These are phyloP conservation scores for Ramaria rubella DNA, from an alignment of 768 basidiomycete species.

Conservation along the genomic window DNA sequence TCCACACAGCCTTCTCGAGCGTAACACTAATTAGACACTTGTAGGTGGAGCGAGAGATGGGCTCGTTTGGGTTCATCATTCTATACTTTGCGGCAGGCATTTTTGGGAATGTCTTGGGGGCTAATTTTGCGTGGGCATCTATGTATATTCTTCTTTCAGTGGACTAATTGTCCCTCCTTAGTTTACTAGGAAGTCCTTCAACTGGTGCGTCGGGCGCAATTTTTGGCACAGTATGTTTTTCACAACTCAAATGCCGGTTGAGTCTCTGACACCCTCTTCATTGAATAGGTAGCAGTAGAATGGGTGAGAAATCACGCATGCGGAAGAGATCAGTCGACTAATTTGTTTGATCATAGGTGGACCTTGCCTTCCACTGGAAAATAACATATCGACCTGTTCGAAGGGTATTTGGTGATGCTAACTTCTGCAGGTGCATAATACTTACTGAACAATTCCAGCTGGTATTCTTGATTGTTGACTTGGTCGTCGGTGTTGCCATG, in stretches of 20 bases:
- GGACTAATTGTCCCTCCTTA: not conserved
- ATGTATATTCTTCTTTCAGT: too few species aligned
- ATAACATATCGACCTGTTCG: conserved; percentile 76
- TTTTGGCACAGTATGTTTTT: conserved; percentile 65
- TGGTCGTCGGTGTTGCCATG: conserved; percentile 78
- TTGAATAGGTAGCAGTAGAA: conserved; percentile 14
- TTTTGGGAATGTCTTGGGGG: conserved; percentile 91
- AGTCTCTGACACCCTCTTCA: not conserved
- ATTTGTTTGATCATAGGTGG: conserved; percentile 52
- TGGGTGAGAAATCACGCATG: conserved; percentile 2
- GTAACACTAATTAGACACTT: conserved; percentile 9
- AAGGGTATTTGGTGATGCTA: conserved; percentile 42
- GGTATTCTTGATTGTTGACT: conserved; percentile 76
- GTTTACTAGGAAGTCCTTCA: conserved; percentile 76
- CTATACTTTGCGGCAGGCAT: conserved; percentile 89
- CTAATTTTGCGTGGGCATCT: conserved; percentile 62
- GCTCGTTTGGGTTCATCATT: conserved; percentile 75
- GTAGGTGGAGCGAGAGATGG: conserved; percentile 88
- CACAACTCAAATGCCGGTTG: not conserved
- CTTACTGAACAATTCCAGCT: conserved; percentile 42
- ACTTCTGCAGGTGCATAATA: not conserved
- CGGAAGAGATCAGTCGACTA: not conserved
- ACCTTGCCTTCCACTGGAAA: conserved; percentile 88
- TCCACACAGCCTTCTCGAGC: not conserved
- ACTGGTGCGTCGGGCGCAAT: conserved; percentile 92